Percentiles rank a stretch among this genome's conserved stretches.
These are phyloP conservation scores for Ogataea trehaloabstinens DNA, from an alignment of 805 yeast species.

Conservation along the genomic window DNA sequence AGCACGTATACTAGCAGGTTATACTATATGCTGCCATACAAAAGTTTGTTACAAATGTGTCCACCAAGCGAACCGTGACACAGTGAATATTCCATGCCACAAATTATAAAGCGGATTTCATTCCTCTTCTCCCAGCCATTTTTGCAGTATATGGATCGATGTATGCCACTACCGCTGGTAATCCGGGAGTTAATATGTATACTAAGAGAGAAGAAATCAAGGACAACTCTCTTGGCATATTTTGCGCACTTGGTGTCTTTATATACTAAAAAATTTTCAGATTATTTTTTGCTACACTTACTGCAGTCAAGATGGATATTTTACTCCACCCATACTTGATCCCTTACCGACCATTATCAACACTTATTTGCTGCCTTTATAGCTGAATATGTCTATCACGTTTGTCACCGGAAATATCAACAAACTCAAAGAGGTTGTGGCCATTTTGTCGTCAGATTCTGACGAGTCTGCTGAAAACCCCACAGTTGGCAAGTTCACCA, in stretches of 20 bases:
- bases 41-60: too few relatives aligned
- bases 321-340: too few relatives aligned
- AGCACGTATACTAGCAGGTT: too few relatives aligned
- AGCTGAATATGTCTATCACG: conserved; percentile 25
- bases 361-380: too few relatives aligned
- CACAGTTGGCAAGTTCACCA: conserved; percentile 46
- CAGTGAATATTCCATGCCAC: conserved; percentile 12
- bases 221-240: too few relatives aligned
- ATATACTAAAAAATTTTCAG: too few relatives aligned
- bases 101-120: conserved; percentile 28
- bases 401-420: conserved; percentile 76
- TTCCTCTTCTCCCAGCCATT: conserved; percentile 41
- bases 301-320: too few relatives aligned
- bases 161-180: conserved; percentile 38
- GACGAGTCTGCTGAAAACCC: conserved; percentile 28
- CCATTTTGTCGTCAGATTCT: conserved; percentile 51
- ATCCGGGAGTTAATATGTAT: conserved; percentile 38
- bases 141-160: conserved; percentile 35
- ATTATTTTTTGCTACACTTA: too few relatives aligned
- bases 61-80: conserved; percentile 34
- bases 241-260: too few relatives aligned
- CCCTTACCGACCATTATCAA: too few relatives aligned
- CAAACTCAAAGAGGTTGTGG: conserved; percentile 80
- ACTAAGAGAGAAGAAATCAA: conserved; percentile 8
- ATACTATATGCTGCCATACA: too few relatives aligned